Base-by-base conservation (phyloP, 2,329 filamentous ascomycete genomes). In the Cercospora sesami region DNA sequence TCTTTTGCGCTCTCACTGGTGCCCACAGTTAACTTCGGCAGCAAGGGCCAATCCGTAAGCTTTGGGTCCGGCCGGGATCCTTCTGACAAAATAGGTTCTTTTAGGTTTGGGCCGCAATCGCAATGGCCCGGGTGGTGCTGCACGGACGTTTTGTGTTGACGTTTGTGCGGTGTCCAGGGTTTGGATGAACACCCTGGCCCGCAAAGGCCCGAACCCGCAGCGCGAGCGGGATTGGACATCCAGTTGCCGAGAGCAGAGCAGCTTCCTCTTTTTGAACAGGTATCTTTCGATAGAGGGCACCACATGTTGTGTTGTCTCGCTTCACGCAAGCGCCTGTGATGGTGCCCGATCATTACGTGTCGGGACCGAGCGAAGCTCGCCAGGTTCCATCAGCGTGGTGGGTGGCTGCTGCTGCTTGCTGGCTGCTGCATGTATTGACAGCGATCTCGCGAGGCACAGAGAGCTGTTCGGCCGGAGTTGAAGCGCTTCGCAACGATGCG, bases 41-140 rank as follows among this genome's bases (percentile, higher is more conserved):
- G 53, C 63, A 66, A 58, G 53, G 55, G 48, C 66, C 55, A 51
- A 64, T 18, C 60, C 57, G 63, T 62, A 60, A 67, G 66, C 64
- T 66, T 51, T 51, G 45, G 45, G 45, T 51, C 45, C 45, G 45
- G 18, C 36, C 45, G 45, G 45, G 45, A 51, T 51, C 45, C 45
- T 51, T 51, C 45, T 51, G 45, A 51, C 45, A 23, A 51, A 26
- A 51, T 51, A 51, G 45, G 30, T 39, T 45, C 30, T 39, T 61
- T 72, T 69, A 72, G 70, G 73, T 71, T 73, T 71, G 68, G 65
- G 69, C 70, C 66, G 63, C 61, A 61, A 67, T 59, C 45, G 68
- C 36, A 42, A 42, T 65, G 67, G 68, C 42, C 68, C 71, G 66
- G 68, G 55, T 33, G 66, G 59, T 42, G 48, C 48, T 57, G 68